Evolutionary conservation across 805 yeast genomes (phyloP), one percentile per base, ranked within the genome.

Genomic region (Metschnikowia kunwiensis): DNA sequence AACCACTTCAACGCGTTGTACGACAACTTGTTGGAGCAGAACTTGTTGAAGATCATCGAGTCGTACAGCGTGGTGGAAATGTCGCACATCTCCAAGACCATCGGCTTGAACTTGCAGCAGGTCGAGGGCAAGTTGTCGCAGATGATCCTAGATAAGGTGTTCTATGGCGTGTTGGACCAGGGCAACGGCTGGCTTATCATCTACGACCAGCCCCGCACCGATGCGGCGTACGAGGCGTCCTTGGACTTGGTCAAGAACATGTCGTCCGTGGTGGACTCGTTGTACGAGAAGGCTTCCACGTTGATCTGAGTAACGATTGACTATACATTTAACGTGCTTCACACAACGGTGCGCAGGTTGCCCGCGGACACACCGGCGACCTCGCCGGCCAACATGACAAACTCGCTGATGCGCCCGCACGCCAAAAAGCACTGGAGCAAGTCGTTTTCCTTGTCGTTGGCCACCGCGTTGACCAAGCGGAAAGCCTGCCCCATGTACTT

Each of bases 151-250:
- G 98, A 93, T 63, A 83, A 86, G 54, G 85, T 88, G n/a, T 87
- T 93, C 52, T 84, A 81, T 56, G 99, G 98, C 31, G 97, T 93
- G 24, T 72, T 93, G 50, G 98, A 93, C 61, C 99, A 93, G 68
- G 97, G 97, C 30, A 89, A 89, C 58, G 98, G 98, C 7, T 93
- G 97, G 96, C 74, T 93, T 52, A 81, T 87, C 48, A 78, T 93
- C 40, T 93, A 86, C 55, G 95, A 87, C 41, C 85, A 88, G 57
- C 95, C 96, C 27, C 79, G 77, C 54, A 78, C 80, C 44, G 97
- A 93, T 61, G 85, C 85, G 25, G 81, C 94, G 33, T 93, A 91
- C 56, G 93, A 83, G 46, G 80, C 91, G 36, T 83, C 94, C 28
- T 75, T 91, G 49, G 93, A 86, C 40, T 78, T 95, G 49, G 79